phyloP scores from a whole-genome alignment of 2,329 filamentous ascomycete species.

The Fusarium newnesense region DNA sequence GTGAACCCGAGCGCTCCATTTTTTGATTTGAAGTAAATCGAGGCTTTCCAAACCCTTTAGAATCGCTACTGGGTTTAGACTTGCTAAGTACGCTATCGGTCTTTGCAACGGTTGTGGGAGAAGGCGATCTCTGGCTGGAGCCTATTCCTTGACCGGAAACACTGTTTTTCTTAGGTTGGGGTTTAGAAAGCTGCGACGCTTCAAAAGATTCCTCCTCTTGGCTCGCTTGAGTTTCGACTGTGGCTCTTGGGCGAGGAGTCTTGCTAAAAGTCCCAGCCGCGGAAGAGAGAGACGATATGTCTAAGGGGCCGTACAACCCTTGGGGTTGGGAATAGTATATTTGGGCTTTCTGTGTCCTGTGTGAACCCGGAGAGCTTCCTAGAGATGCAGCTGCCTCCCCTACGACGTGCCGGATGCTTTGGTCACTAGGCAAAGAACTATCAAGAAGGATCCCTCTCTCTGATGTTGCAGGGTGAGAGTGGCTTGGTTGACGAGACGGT shows the following conservation, averaged over 20 bases:
- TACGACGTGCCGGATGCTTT: neutral
- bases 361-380: neutral
- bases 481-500: slow-evolving; percentile 45
- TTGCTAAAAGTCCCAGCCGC: neutral
- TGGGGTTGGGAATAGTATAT: slow-evolving; percentile 39
- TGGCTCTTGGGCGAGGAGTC: neutral
- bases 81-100: neutral
- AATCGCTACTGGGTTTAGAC: neutral
- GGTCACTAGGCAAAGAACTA: neutral
- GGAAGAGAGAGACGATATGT: neutral
- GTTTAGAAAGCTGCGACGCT: slow-evolving; percentile 27
- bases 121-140: neutral
- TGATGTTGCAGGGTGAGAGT: neutral
- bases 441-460: slow-evolving; percentile 5
- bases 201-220: neutral
- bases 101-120: neutral
- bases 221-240: neutral
- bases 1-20: slow-evolving; percentile 34
- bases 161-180: slow-evolving; percentile 19
- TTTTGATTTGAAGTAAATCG: neutral
- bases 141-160: slow-evolving; percentile 10
- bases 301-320: neutral
- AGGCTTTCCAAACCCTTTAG: neutral
- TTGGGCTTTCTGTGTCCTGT: slow-evolving; percentile 1
- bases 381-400: neutral